phyloP scores from a whole-genome alignment of 1,139 yeast genomes.

The Protomyces pachydermus region DNA sequence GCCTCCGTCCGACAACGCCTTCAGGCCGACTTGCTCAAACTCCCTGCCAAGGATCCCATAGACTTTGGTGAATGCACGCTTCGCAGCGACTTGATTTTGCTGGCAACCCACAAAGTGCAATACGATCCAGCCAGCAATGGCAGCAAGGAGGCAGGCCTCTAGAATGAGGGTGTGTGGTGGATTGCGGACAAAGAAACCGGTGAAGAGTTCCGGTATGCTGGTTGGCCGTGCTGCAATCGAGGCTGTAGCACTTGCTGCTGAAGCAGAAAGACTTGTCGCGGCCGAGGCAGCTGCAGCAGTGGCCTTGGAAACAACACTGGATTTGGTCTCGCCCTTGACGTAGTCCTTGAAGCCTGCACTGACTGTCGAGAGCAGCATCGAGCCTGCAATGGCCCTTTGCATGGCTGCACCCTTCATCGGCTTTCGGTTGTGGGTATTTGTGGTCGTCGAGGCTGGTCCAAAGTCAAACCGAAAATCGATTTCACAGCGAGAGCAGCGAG shows the following conservation, averaged over 20 bases:
- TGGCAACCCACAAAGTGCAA: conserved; percentile 36
- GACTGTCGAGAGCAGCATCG: not conserved
- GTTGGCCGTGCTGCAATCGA: not conserved
- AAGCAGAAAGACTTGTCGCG: not conserved
- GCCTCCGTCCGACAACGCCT: conserved; percentile 37
- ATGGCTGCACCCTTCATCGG: not conserved
- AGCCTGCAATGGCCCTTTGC: not conserved
- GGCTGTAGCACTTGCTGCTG: not conserved
- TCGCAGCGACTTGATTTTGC: conserved; percentile 31
- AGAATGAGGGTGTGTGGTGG: conserved; percentile 55
- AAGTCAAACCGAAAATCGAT: not conserved
- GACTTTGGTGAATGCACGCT: conserved; percentile 29
- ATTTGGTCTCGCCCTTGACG: not conserved
- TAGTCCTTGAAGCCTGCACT: not conserved
- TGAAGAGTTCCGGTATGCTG: not conserved
- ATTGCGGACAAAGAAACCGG: conserved; percentile 19
- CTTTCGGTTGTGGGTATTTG: not conserved
- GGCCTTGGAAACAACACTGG: not conserved
- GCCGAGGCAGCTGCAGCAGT: not conserved
- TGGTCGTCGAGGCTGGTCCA: not conserved
- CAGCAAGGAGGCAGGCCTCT: conserved; percentile 55
- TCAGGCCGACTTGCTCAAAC: conserved; percentile 76
- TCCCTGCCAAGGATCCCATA: conserved; percentile 52
- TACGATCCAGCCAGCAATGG: conserved; percentile 47
- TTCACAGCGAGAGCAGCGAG: no score